Evolutionary conservation across 192 early-diverging fungal species (phyloP).

Genomic region (Backusella tuberculispora): DNA sequence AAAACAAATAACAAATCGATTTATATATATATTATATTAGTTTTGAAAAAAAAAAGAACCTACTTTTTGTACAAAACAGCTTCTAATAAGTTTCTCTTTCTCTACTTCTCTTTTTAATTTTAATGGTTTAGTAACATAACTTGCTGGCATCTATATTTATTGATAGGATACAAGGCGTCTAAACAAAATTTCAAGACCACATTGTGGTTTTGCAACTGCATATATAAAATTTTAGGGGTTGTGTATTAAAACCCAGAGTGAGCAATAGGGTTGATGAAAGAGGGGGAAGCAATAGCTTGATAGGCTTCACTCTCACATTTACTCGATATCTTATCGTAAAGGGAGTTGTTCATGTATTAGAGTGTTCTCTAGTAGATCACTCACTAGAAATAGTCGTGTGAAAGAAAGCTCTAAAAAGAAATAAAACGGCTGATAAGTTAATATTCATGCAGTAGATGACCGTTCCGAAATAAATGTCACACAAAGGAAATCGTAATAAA

Average conservation of each 20-base stretch:
- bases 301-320: background rate
- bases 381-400: background rate
- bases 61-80: no score
- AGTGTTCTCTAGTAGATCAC: background rate
- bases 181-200: background rate
- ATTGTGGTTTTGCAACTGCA: slow-evolving; percentile 7
- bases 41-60: no score
- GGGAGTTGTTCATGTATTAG: background rate
- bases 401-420: slow-evolving; percentile 6
- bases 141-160: background rate
- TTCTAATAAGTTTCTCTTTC: background rate
- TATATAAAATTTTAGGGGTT: background rate
- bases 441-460: slow-evolving; percentile 12
- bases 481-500: slow-evolving; percentile 5
- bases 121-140: background rate
- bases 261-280: background rate
- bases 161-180: background rate
- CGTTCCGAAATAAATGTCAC: background rate
- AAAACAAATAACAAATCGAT: no score
- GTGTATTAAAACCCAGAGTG: slow-evolving; percentile 4
- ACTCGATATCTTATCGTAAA: background rate
- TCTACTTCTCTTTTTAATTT: background rate
- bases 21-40: no score
- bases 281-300: background rate
- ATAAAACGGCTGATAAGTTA: slow-evolving; percentile 8